These are phyloP conservation scores for Microcera coccophila DNA, from an alignment of 2,329 filamentous ascomycete genomes.

Conservation along the genomic window DNA sequence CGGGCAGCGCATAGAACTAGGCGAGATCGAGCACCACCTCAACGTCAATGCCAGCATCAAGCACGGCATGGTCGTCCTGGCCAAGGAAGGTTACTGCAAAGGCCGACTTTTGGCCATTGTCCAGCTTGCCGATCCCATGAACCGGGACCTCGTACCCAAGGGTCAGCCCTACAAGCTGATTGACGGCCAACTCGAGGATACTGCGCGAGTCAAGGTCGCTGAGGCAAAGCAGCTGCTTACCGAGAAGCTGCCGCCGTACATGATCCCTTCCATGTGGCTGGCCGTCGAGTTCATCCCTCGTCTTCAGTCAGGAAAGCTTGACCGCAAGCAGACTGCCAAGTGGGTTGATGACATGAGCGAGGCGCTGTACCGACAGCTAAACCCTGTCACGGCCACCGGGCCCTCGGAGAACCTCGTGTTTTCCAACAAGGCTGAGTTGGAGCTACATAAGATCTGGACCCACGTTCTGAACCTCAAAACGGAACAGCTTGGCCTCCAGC, in stretches of 20 bases:
- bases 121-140: neutral
- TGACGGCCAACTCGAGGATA: neutral
- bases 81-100: slow-evolving; percentile 1
- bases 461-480: neutral
- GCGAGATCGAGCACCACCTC: slow-evolving; percentile 18
- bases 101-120: slow-evolving; percentile 1
- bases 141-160: slow-evolving; percentile 7
- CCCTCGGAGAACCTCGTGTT: neutral
- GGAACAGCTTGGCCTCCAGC: neutral
- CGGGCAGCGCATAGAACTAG: slow-evolving; percentile 51
- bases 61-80: slow-evolving; percentile 2
- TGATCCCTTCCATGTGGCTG: slow-evolving; percentile 15
- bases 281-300: slow-evolving; percentile 11
- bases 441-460: slow-evolving; percentile 2
- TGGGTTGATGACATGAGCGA: neutral
- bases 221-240: slow-evolving; percentile 8
- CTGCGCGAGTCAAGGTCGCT: neutral
- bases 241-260: slow-evolving; percentile 16
- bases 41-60: neutral
- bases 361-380: neutral
- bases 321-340: slow-evolving; percentile 6
- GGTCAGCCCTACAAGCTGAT: neutral
- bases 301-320: slow-evolving; percentile 12
- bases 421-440: neutral
- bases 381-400: slow-evolving; percentile 1